Evolutionary conservation across 2,329 filamentous ascomycete genomes (phyloP), one percentile per base, ranked within the genome.

Genomic region (Aphanoascus verrucosus): DNA sequence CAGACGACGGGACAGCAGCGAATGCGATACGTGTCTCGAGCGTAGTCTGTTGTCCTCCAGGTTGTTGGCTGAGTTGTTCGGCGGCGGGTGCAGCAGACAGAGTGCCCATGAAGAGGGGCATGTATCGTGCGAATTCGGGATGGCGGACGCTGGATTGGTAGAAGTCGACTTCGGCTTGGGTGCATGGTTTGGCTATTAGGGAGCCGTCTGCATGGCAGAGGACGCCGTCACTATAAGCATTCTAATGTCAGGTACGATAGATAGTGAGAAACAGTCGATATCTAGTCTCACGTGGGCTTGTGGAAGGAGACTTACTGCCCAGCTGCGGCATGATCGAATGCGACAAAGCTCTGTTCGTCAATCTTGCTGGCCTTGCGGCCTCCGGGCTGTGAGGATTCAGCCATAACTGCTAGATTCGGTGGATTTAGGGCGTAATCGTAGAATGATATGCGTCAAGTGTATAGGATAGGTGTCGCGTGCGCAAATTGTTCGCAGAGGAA

Each of bases 171-270:
- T 98, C 93, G 58, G 83, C 77, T 58, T 82, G 73, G 0, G 87
- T 94, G 69, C 91, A 97, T 15, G 93, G 93, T 71, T 98, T 98
- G 66, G 96, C 88, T 67, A 98, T 86, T 34, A 97, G 76, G 58
- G 85, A 81, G 66, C 93, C 93, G 51, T 87, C 82, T 53, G 79
- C 76, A 64, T 94, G 88, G 65, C 85, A 89, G 62, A 94, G 80
- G 45, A 94, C 91, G 59, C 93, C 93, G 61, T 94, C 90, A 72
- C 90, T 96, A 65, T n/a, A n/a, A n/a, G n/a, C 14, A 35, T 12
- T 32, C 23, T 15, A 20, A 37, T 20, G 12, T 1, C 6, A 15
- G 40, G 44, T 35, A 51, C 7, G 23, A 28, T 28, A 28, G 23
- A 4, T 28, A 7, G 23, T 28, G 23, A 28, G 23, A 28, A 28